These are phyloP conservation scores for Sugiyamaella sp. DNA, from an alignment of 1,139 yeast species.

Conservation along the genomic window DNA sequence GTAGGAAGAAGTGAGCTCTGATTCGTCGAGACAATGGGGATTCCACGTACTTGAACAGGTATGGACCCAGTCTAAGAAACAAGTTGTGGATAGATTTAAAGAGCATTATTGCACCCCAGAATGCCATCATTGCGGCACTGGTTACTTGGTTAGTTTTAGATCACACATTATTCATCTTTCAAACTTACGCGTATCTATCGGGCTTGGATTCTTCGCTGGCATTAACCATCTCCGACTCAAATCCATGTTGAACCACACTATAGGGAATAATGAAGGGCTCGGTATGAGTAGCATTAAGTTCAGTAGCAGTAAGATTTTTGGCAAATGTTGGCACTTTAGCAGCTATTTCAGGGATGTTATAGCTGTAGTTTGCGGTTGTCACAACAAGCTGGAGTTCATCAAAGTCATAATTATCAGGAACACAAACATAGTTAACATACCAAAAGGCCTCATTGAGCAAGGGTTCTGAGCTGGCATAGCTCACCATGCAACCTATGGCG, in stretches of 20 bases:
- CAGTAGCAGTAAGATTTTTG: conserved; percentile 9
- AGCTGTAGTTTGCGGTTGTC: conserved; percentile 4
- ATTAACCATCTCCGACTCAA: conserved; percentile 4
- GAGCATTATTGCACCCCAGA: conserved; percentile 19
- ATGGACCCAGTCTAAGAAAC: conserved; percentile 17
- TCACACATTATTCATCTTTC: not conserved
- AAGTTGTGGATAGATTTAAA: conserved; percentile 20
- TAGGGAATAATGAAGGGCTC: conserved; percentile 13
- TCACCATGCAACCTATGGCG: conserved; percentile 23
- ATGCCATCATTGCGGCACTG: conserved; percentile 20
- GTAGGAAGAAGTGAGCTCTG: conserved; percentile 25
- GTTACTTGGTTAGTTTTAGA: conserved; percentile 3
- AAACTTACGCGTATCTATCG: conserved; percentile 14
- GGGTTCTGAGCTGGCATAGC: conserved; percentile 9
- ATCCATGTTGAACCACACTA: not conserved
- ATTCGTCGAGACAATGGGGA: conserved; percentile 22
- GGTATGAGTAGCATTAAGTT: conserved; percentile 12
- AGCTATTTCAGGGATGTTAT: conserved; percentile 13
- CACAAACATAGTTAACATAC: conserved; percentile 8
- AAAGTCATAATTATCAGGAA: conserved; percentile 9
- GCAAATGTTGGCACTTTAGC: conserved; percentile 16
- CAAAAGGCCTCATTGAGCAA: conserved; percentile 3
- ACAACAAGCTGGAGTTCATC: conserved; percentile 1
- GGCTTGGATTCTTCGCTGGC: conserved; percentile 1
- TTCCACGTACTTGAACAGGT: conserved; percentile 23